Base-by-base conservation (phyloP, 164 flowering plant species). In the Vitis riparia region DNA sequence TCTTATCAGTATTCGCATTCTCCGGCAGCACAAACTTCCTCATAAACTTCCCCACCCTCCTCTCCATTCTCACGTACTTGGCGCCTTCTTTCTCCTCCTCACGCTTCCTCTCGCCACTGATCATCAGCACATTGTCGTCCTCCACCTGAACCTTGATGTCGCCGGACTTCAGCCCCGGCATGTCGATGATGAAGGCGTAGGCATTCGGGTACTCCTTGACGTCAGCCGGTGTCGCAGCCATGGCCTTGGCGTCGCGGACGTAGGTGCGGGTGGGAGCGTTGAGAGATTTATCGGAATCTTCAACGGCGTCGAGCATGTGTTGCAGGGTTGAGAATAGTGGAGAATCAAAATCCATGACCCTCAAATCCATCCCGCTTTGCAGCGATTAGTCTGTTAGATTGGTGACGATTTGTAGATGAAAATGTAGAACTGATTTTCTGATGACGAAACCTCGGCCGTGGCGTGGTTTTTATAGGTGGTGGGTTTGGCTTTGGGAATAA, bases 11-110 rank as follows among this genome's bases (percentile, higher is more conserved):
- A 11, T 87, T 70, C 3, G 88, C 88, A 72, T 88, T 84, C 48
- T 87, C 90, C 13, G 90, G 93, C 76, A 88, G 71, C 59, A 51
- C 60, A 66, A 88, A 88, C 75, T 83, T 84, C 86, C 84, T 85
- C 91, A 87, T 74, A 48, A 80, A 82, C 77, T 87, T 89, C 11
- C 91, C 93, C 1, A 78, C 68, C 78, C 89, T 68, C 66, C 93
- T 74, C 78, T 89, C 93, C 91, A 85, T 84, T 62, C 83, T 80
- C 75, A 87, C 19, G 32, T 80, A 89, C 86, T 80, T 85, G 13
- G 64, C 88, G 0, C 77, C 90, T 11, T 79, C 84, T 57, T 86
- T 77, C 72, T 82, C 83, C 70, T 78, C 83, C 57, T 77, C 83
- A 27, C 77, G 51, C 78, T 72, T 77, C 73, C 85, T 62, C 76